phyloP scores from a whole-genome alignment of 768 basidiomycete genomes.

The Cystofilobasidium macerans region DNA sequence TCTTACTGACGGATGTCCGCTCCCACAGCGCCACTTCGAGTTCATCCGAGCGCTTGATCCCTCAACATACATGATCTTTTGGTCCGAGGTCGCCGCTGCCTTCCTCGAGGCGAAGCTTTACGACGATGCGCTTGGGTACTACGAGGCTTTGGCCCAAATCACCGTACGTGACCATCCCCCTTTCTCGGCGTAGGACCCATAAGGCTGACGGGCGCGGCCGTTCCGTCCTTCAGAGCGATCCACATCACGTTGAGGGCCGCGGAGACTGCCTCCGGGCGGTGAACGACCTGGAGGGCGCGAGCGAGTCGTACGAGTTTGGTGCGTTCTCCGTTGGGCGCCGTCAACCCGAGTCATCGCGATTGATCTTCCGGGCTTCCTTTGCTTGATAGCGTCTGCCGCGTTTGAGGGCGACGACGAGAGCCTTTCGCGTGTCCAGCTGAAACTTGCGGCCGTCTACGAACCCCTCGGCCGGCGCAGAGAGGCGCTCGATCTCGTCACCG shows the following conservation, averaged over 20 bases:
- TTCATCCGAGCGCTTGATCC: conserved; percentile 57
- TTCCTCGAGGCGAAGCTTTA: conserved; percentile 42
- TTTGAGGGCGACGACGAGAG: conserved; percentile 14
- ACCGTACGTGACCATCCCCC: conserved; percentile 3
- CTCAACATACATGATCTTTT: conserved; percentile 17
- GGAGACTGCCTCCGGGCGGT: conserved; percentile 33
- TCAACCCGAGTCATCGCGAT: too few species aligned
- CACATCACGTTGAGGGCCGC: conserved; percentile 22
- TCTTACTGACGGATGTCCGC: not conserved
- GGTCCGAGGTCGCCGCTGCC: conserved; percentile 23
- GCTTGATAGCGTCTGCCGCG: conserved; percentile 47
- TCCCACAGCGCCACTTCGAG: conserved; percentile 58
- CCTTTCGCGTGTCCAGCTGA: conserved; percentile 64
- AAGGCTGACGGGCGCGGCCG: too few species aligned
- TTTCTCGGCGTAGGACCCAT: not conserved
- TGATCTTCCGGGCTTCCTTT: conserved; percentile 4
- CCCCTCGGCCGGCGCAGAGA: conserved; percentile 64
- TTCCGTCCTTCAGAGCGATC: conserved; percentile 11
- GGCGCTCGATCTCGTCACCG: conserved; percentile 70
- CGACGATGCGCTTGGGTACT: conserved; percentile 66
- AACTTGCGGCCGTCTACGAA: conserved; percentile 82
- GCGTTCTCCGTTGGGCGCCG: conserved; percentile 32
- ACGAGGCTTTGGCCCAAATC: conserved; percentile 59
- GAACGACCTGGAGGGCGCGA: conserved; percentile 63
- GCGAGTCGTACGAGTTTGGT: conserved; percentile 76